Evolutionary conservation across 192 early-diverging fungal species (phyloP), one percentile per base, ranked within the genome.

Genomic region (Phlyctochytrium arcticum): DNA sequence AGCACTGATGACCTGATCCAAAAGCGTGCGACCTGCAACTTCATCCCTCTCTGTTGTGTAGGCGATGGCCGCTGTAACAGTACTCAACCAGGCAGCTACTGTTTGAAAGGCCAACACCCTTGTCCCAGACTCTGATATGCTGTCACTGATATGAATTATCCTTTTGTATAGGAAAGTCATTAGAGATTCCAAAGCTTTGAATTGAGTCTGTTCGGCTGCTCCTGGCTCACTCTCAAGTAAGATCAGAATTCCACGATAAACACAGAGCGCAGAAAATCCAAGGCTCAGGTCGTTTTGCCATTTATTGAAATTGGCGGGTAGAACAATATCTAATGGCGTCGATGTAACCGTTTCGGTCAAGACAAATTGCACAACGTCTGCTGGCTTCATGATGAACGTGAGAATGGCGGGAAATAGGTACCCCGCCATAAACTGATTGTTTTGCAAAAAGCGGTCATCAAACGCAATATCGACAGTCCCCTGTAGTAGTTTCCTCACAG

Each of bases 361-460:
- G n/a, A n/a, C n/a, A n/a, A n/a, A n/a, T n/a, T n/a, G n/a, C 1
- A 44, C 39, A 44, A 44, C 21, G 1, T 12, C 21, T n/a, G 39
- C 12, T 44, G 39, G 39, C 39, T 44, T 19, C 0, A n/a, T 12
- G 12, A 19, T 44, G 2, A 53, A 5, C 15, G 5, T 44, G 57
- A 72, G 27, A 27, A 72, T 6, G 54, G 65, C 68, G 3, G 36
- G 42, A 3, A 42, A 21, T 1, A 76, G 57, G 56, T 71, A 65
- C 10, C 74, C 74, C 1, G 66, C 61, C 65, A 76, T 51, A 39
- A 76, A 76, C 53, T 65, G 74, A 54, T 55, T 69, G 17, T 76
- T 69, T 27, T 48, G 51, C 21, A 59, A 6, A 44, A 60, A 76
- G 17, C 33, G 42, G 3, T 47, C n/a, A 8, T 59, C 57, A 44